A percentile compares a stretch with the other conserved stretches of the same genome.
Conservation (phyloP, 352 stramenopile species). For the Globisporangium canariense region DNA sequence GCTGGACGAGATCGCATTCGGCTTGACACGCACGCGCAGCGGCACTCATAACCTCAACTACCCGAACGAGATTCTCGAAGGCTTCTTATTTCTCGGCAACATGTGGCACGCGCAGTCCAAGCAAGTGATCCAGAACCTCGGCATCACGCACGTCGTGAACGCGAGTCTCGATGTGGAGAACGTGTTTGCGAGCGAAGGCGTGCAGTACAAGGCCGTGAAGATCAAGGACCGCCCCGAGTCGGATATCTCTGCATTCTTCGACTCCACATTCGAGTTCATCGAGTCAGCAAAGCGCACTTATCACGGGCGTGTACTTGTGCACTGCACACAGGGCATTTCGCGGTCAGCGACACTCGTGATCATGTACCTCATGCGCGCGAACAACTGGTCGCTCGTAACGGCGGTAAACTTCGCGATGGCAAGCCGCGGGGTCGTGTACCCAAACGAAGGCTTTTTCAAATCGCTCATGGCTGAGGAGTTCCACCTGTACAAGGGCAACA, state of each 20-base stretch:
- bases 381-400: conserved; percentile 82
- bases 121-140: conserved; percentile 70
- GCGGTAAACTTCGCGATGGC: conserved; percentile 77
- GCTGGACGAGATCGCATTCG: conserved; percentile 52
- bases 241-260: conserved; percentile 72
- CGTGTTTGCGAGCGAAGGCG: conserved; percentile 60
- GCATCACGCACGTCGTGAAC: conserved; percentile 86
- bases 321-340: conserved; percentile 85
- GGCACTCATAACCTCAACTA: conserved; percentile 87
- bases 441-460: conserved; percentile 78
- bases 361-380: conserved; percentile 84
- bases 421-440: conserved; percentile 76
- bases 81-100: conserved; percentile 84
- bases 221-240: conserved; percentile 77
- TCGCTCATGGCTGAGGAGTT: conserved; percentile 78
- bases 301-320: conserved; percentile 74
- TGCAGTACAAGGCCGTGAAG: conserved; percentile 74
- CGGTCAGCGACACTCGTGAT: conserved; percentile 80
- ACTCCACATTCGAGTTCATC: conserved; percentile 69
- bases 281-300: conserved; percentile 73
- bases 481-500: conserved; percentile 76
- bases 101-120: conserved; percentile 86
- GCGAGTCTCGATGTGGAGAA: conserved; percentile 77
- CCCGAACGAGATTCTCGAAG: conserved; percentile 85
- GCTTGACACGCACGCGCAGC: conserved; percentile 71